A percentile compares a stretch with the other conserved stretches of the same genome.
These are phyloP conservation scores for Penicillium atrosanguineum DNA, from an alignment of 495 filamentous ascomycete species.

Conservation along the genomic window DNA sequence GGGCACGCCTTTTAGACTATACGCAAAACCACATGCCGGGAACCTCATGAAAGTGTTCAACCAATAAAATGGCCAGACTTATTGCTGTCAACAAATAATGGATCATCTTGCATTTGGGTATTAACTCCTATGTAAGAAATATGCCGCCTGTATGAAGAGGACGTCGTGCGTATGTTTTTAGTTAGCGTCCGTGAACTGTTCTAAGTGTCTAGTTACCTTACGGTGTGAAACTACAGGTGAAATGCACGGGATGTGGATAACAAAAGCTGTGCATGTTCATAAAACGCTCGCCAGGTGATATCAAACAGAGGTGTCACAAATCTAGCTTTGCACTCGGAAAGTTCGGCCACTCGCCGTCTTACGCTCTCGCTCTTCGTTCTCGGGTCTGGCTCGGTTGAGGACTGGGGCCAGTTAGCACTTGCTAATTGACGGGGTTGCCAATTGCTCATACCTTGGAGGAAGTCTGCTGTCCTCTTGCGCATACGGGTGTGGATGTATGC, in stretches of 20 bases:
- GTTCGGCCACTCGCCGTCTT: constrained; percentile 97
- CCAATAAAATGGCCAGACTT: too few species aligned
- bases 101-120: too few species aligned
- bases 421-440: background rate
- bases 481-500: constrained; percentile 98
- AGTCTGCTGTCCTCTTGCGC: constrained; percentile 94
- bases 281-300: constrained; percentile 22
- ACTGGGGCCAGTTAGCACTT: constrained; percentile 52
- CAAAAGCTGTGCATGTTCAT: constrained; percentile 22
- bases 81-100: too few species aligned
- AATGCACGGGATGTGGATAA: background rate
- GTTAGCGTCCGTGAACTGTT: too few species aligned
- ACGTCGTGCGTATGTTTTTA: too few species aligned
- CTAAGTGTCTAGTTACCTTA: too few species aligned
- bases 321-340: constrained; percentile 71
- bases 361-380: constrained; percentile 94
- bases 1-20: too few species aligned
- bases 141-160: too few species aligned
- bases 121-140: too few species aligned
- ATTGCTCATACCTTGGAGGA: constrained; percentile 75
- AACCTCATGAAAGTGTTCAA: too few species aligned
- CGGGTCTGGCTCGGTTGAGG: constrained; percentile 84
- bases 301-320: constrained; percentile 10
- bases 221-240: background rate
- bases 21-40: too few species aligned